Evolutionary conservation across 2,329 filamentous ascomycete genomes (phyloP).

Genomic region (Aspergillus quadrilineatus): DNA sequence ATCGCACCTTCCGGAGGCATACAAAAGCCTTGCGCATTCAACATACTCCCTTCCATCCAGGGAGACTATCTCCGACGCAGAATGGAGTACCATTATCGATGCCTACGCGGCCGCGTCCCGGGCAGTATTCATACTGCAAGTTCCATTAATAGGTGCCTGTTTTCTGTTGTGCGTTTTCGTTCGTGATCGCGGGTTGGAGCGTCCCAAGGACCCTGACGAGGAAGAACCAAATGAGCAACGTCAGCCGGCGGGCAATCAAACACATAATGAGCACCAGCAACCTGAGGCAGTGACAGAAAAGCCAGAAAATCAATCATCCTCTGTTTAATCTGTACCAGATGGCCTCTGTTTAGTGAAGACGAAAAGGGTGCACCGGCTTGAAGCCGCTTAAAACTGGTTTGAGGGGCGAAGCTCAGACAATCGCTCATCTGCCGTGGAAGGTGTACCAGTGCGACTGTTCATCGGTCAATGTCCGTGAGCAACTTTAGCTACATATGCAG

Average conservation of each 20-base stretch:
- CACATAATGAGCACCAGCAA: background rate
- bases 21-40: constrained; percentile 40
- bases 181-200: constrained; percentile 50
- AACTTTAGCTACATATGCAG: too few species aligned
- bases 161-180: constrained; percentile 54
- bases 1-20: constrained; percentile 40
- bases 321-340: too few species aligned
- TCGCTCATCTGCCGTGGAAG: too few species aligned
- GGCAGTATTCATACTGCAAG: constrained; percentile 58
- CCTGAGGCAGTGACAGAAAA: background rate
- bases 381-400: too few species aligned
- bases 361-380: too few species aligned
- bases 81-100: constrained; percentile 45
- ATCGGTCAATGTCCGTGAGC: too few species aligned
- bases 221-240: constrained; percentile 12
- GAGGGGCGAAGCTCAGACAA: too few species aligned
- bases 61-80: constrained; percentile 29
- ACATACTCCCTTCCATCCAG: constrained; percentile 39
- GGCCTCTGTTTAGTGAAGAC: too few species aligned
- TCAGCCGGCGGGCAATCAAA: background rate
- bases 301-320: too few species aligned
- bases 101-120: constrained; percentile 56
- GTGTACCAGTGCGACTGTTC: too few species aligned
- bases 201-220: constrained; percentile 31
- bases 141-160: constrained; percentile 54